Evolutionary conservation across 2,329 filamentous ascomycete species (phyloP), one percentile per base, ranked within the genome.

Genomic region (Rhexocercosporidium sp.): DNA sequence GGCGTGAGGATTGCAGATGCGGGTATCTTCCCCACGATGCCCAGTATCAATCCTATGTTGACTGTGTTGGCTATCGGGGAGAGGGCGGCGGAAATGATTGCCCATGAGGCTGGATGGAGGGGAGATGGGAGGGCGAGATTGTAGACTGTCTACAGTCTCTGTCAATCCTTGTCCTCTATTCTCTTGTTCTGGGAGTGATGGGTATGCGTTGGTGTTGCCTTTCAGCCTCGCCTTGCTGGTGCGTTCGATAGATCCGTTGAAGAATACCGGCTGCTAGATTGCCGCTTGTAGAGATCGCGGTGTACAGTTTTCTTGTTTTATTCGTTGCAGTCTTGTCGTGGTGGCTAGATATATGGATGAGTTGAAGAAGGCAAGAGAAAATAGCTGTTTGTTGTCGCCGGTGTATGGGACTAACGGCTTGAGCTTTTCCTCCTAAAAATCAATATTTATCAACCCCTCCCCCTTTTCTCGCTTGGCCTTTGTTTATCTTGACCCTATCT

Each of bases 31-130:
- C 94, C 93, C 0, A 91, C 91, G 69, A 96, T 97, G 88, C 85
- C 92, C 54, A 91, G 87, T 63, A 91, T 96, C 78, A 97, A 97
- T 82, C 93, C 92, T 67, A 96, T 97, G 94, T 82, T 97, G 76
- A 97, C 93, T 1, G 93, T 97, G 5, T 80, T 97, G 76, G 90
- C 88, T 62, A 88, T 96, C 74, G 94, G 92, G 8, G 94, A 97
- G 86, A 86, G 92, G 66, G 90, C 89, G 6, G 94, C 94, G 0
- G 94, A 97, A 84, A 79, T 97, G 78, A 90, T 97, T 77, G 90
- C 90, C 34, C 84, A 90, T 77, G 88, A 93, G 72, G 91, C 87
- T 66, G 88, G 88, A 22, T 91, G 88, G 88, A 87, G 71, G 46
- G 74, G 75, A 12, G 72, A 74, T 66, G 66, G 53, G 8, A 69